phyloP scores from a whole-genome alignment of 768 basidiomycete genomes.

The Kwoniella sp. region DNA sequence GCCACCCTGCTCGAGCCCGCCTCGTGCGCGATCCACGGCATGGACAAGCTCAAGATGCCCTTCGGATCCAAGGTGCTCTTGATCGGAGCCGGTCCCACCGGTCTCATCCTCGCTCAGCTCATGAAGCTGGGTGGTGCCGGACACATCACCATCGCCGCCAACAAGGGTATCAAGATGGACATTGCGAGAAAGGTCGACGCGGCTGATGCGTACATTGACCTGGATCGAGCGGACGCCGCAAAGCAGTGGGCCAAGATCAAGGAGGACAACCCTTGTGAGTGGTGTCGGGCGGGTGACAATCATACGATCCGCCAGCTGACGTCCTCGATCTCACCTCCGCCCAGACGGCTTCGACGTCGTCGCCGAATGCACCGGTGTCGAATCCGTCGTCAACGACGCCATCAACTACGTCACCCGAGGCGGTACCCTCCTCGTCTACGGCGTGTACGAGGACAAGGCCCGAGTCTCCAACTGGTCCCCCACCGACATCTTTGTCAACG shows the following conservation, averaged over 20 bases:
- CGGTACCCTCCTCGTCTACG: slow-evolving; percentile 57
- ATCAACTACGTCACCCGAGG: slow-evolving; percentile 78
- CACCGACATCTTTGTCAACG: slow-evolving; percentile 70
- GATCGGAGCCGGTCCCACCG: slow-evolving; percentile 85
- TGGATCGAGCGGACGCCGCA: slow-evolving; percentile 69
- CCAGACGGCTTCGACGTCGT: slow-evolving; percentile 80
- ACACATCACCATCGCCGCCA: slow-evolving; percentile 71
- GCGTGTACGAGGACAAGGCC: slow-evolving; percentile 82
- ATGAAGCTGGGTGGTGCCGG: slow-evolving; percentile 80
- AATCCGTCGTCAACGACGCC: slow-evolving; percentile 77
- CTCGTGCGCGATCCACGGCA: slow-evolving; percentile 84
- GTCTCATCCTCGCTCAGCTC: slow-evolving; percentile 82
- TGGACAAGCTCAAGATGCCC: slow-evolving; percentile 76
- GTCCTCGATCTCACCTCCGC: background rate
- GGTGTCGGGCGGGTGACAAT: background rate
- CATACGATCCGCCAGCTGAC: background rate
- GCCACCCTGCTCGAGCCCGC: slow-evolving; percentile 84
- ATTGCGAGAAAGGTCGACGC: slow-evolving; percentile 73
- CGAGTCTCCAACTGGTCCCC: slow-evolving; percentile 75
- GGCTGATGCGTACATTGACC: slow-evolving; percentile 78
- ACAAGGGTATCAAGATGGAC: slow-evolving; percentile 78
- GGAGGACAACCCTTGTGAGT: slow-evolving; percentile 63
- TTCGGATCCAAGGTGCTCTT: slow-evolving; percentile 81
- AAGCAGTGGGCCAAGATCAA: slow-evolving; percentile 76
- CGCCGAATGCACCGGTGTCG: slow-evolving; percentile 73